These are phyloP conservation scores for Neurospora sp. DNA, from an alignment of 495 filamentous ascomycete genomes.

Conservation along the genomic window DNA sequence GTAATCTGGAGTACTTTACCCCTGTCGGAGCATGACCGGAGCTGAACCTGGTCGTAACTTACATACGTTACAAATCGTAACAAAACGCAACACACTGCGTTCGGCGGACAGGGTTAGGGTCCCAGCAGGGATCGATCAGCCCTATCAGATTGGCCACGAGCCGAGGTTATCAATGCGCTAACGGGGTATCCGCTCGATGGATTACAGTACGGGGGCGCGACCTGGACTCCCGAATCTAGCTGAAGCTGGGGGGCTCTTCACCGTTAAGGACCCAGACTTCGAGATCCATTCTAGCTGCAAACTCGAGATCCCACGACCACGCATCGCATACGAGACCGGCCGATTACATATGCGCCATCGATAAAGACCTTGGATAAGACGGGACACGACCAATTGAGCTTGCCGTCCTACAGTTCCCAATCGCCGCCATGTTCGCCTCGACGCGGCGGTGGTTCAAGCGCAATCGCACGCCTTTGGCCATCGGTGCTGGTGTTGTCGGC, in stretches of 20 bases:
- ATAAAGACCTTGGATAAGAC: not conserved
- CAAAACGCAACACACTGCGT: not conserved
- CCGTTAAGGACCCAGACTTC: not conserved
- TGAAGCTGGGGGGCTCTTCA: not conserved
- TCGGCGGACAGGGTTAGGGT: not conserved
- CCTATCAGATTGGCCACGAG: not conserved
- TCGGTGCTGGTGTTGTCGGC: constrained; percentile 77
- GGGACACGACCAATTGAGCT: not conserved
- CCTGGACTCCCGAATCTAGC: not conserved
- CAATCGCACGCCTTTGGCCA: constrained; percentile 81
- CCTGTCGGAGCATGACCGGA: not conserved
- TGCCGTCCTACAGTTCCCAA: not conserved
- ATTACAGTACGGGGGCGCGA: not conserved
- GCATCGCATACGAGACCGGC: not conserved
- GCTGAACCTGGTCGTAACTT: not conserved
- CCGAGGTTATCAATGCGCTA: not conserved
- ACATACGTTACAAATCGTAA: not conserved
- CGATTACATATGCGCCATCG: not conserved
- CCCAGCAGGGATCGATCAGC: not conserved
- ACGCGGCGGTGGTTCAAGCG: constrained; percentile 81
- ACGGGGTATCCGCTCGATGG: not conserved
- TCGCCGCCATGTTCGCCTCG: constrained; percentile 61
- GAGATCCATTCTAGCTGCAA: not conserved
- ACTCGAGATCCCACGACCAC: not conserved
- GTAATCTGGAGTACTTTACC: not conserved